phyloP scores from a whole-genome alignment of 192 early-diverging fungal species.

The Gigaspora rosea region DNA sequence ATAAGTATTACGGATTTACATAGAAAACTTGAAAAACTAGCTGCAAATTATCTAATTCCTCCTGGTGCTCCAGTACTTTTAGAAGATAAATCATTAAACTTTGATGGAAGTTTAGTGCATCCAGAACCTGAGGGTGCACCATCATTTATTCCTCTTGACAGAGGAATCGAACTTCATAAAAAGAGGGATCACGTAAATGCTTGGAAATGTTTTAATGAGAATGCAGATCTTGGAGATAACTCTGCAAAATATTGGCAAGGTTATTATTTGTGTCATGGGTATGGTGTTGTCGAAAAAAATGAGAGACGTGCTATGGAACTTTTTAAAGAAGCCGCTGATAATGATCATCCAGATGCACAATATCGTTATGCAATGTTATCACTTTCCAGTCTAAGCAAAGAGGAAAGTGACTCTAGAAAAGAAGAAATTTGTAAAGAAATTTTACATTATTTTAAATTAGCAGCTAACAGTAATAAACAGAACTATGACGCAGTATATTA shows the following conservation, averaged over 20 bases:
- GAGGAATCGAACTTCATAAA: background rate
- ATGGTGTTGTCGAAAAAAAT: too few relatives aligned
- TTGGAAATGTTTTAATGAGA: background rate
- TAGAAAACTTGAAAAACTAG: background rate
- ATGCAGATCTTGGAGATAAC: background rate
- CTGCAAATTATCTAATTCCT: background rate
- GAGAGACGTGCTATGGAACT: too few relatives aligned
- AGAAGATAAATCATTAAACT: background rate
- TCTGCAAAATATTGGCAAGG: background rate
- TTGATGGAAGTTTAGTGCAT: background rate
- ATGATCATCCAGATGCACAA: too few relatives aligned
- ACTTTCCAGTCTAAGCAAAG: too few relatives aligned
- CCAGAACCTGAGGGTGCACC: too few relatives aligned
- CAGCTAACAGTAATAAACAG: too few relatives aligned
- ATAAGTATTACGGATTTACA: background rate
- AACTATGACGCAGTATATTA: too few relatives aligned
- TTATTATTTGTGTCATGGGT: background rate
- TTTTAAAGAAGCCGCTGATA: too few relatives aligned
- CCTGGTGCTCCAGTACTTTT: background rate
- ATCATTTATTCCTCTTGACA: background rate
- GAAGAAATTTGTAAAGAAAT: too few relatives aligned
- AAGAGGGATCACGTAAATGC: background rate
- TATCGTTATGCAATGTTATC: too few relatives aligned
- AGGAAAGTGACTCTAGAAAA: too few relatives aligned
- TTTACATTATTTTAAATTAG: too few relatives aligned